Evolutionary conservation across 2,329 filamentous ascomycete genomes (phyloP).

Genomic region (Colletotrichum lupini): DNA sequence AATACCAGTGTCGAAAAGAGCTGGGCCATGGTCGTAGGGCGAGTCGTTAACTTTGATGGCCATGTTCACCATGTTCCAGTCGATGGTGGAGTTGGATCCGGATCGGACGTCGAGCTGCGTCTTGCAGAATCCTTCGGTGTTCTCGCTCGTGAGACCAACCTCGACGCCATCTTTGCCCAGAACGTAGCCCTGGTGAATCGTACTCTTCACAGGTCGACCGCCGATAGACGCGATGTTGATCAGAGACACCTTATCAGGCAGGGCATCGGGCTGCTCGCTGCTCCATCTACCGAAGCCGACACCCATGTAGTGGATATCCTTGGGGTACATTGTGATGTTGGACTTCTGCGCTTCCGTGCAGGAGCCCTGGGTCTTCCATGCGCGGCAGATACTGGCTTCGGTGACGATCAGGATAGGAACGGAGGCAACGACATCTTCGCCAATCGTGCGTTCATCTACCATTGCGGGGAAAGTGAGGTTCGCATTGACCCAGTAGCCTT

Average conservation of each 20-base stretch:
- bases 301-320: neutral
- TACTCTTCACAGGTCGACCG: neutral
- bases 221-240: neutral
- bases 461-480: neutral
- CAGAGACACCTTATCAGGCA: neutral
- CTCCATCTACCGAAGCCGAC: slow-evolving; percentile 20
- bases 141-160: slow-evolving; percentile 2
- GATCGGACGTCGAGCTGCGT: neutral
- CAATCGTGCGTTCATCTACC: neutral
- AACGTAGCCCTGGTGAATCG: slow-evolving; percentile 15
- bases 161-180: neutral
- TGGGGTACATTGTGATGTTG: slow-evolving; percentile 4
- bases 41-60: slow-evolving; percentile 2
- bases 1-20: slow-evolving; percentile 17
- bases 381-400: neutral
- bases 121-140: neutral
- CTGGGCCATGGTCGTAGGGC: neutral
- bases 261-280: neutral
- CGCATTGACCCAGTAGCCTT: slow-evolving; percentile 8
- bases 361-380: neutral
- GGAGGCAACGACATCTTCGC: neutral
- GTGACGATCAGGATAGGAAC: slow-evolving; percentile 4
- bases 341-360: slow-evolving; percentile 5
- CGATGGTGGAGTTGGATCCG: neutral
- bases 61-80: slow-evolving; percentile 24